Conservation (phyloP, 371 early-diverging fungal species). For the Mucor piriformis region DNA sequence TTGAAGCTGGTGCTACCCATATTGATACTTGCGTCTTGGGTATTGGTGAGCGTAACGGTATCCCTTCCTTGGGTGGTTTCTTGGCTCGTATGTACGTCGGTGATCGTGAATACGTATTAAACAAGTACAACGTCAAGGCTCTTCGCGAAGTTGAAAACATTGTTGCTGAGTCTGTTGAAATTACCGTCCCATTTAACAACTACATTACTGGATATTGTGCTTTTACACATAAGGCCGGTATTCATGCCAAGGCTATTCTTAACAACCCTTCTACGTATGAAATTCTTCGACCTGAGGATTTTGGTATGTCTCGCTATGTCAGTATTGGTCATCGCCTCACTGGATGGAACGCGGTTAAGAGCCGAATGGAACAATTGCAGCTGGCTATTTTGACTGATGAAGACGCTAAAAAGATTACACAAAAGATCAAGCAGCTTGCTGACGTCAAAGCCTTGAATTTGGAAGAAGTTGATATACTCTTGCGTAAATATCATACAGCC, state of each 20-base stretch:
- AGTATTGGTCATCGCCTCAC: constrained; percentile 95
- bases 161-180: constrained; percentile 93
- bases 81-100: constrained; percentile 93
- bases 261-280: constrained; percentile 97
- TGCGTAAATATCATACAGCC: constrained; percentile 40
- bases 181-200: constrained; percentile 97
- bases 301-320: constrained; percentile 95
- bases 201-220: constrained; percentile 98
- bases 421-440: constrained; percentile 90
- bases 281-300: constrained; percentile 95
- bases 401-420: constrained; percentile 89
- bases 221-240: constrained; percentile 98
- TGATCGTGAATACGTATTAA: constrained; percentile 83
- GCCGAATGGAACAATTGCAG: constrained; percentile 87
- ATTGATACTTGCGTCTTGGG: constrained; percentile 96
- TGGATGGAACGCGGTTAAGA: constrained; percentile 98
- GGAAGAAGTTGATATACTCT: constrained; percentile 41
- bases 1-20: constrained; percentile 97
- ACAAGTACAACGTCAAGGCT: constrained; percentile 87
- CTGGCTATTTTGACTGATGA: constrained; percentile 80
- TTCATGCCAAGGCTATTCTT: constrained; percentile 97
- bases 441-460: constrained; percentile 69
- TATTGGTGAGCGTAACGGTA: constrained; percentile 98
- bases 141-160: constrained; percentile 93
- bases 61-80: constrained; percentile 93